Base-by-base conservation (phyloP, 352 stramenopile genomes). In the Pythium utonaiense region DNA sequence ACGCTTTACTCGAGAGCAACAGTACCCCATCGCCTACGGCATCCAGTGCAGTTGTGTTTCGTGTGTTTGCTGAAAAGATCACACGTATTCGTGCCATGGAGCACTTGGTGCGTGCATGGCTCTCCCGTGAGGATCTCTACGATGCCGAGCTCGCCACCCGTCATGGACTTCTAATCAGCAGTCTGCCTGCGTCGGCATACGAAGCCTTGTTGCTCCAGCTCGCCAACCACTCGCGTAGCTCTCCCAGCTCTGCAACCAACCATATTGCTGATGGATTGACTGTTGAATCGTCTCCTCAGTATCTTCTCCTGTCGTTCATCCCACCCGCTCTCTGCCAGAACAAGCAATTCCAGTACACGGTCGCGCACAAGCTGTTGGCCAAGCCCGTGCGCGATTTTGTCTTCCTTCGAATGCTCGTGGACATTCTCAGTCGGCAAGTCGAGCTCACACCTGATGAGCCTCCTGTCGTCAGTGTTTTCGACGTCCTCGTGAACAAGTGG, bases 1-100 rank as follows among this genome's bases (percentile, higher is more conserved):
- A 48, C 25, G 30, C 33, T 14, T 24, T 81, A 0, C 44, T 71
- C 25, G n/a, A 25, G 9, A 34, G 38, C 21, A 57, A 54, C 24
- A 41, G 12, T 17, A 41, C n/a, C 16, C 62, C 10, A 17, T 25
- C 17, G 17, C 16, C 33, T 16, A 22, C 1, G 9, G 10, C 21
- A 13, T 1, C 14, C 1, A 19, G 38, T 0, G 12, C 60, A 6
- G 21, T 60, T 1, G 68, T 76, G 12, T 86, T 88, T 40, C 78
- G 80, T 9, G 68, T 84, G 64, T 74, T 92, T 28, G 64, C 51
- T n/a, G 72, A 89, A 30, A 92, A 90, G 38, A 38, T 92, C 8
- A 66, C 69, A 8, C 78, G 82, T 27, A 85, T 88, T 19, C 78
- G 82, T 0, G 75, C 88, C 58, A 66, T 68, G 5, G 53, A 75